phyloP scores from a whole-genome alignment of 208 protist species.

The Endotrypanum monterogeii region DNA sequence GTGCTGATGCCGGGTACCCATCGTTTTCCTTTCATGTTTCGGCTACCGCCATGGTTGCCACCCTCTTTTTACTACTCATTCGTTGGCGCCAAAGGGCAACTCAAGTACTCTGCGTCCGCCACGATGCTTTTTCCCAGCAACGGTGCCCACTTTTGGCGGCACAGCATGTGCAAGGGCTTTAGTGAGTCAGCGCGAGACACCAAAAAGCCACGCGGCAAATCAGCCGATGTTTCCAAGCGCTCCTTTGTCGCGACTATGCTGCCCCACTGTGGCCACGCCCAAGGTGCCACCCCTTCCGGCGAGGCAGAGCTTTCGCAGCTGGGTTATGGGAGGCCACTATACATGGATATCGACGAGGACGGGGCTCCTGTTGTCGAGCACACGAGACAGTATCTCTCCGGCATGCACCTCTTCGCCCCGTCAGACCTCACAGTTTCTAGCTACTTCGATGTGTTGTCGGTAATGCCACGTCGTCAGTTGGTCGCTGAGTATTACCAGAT shows the following conservation, averaged over 20 bases:
- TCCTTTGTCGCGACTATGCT: background rate
- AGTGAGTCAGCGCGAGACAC: slow-evolving; percentile 1
- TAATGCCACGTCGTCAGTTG: slow-evolving; percentile 55
- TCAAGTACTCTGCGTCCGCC: slow-evolving; percentile 44
- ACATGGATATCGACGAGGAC: slow-evolving; percentile 12
- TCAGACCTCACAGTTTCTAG: slow-evolving; percentile 23
- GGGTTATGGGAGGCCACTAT: background rate
- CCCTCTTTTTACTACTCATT: slow-evolving; percentile 66
- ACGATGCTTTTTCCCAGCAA: slow-evolving; percentile 41
- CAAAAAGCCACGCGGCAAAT: slow-evolving; percentile 7
- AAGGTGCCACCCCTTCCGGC: background rate
- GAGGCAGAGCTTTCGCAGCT: background rate
- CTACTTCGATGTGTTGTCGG: slow-evolving; percentile 55
- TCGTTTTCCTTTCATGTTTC: slow-evolving; percentile 60
- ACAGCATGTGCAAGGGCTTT: slow-evolving; percentile 9
- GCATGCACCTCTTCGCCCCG: slow-evolving; percentile 12
- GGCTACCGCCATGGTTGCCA: slow-evolving; percentile 62
- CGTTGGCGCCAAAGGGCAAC: slow-evolving; percentile 36
- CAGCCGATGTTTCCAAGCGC: background rate
- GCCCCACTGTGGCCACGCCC: background rate
- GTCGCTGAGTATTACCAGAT: slow-evolving; percentile 52
- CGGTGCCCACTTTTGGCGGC: slow-evolving; percentile 26
- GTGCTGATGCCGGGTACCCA: slow-evolving; percentile 52
- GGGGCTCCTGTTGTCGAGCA: slow-evolving; percentile 12
- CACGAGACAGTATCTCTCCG: slow-evolving; percentile 21